Conservation (phyloP, 495 filamentous ascomycete species). For the Trichoderma reesei region DNA sequence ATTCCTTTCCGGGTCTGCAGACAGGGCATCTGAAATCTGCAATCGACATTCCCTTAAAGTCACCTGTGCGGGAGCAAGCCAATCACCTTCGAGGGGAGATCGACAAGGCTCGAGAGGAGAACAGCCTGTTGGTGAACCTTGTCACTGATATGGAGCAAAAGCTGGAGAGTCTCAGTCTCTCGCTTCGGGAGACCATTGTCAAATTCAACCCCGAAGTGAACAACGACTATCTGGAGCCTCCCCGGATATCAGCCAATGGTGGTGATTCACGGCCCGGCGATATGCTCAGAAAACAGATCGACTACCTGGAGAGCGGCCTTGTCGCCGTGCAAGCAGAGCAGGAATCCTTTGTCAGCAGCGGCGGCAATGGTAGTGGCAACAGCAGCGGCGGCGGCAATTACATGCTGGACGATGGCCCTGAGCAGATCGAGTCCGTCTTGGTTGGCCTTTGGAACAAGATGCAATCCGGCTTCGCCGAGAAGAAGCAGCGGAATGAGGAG, state of each 20-base stretch:
- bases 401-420: conserved; percentile 19
- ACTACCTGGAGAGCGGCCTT: conserved; percentile 31
- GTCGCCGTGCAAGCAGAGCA: conserved; percentile 23
- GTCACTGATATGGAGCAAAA: conserved; percentile 56
- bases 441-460: conserved; percentile 67
- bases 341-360: conserved; percentile 13
- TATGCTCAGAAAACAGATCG: conserved; percentile 30
- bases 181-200: conserved; percentile 56
- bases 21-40: conserved; percentile 24
- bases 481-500: conserved; percentile 41
- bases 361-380: conserved; percentile 12
- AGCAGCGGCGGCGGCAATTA: conserved; percentile 12
- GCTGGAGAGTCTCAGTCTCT: conserved; percentile 62
- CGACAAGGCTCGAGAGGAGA: conserved; percentile 29
- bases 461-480: conserved; percentile 50
- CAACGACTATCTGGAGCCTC: conserved; percentile 25
- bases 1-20: conserved; percentile 48
- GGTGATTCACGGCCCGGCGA: conserved; percentile 29
- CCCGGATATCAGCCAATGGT: conserved; percentile 14
- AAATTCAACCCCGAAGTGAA: conserved; percentile 45
- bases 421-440: conserved; percentile 46
- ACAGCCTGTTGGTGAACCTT: conserved; percentile 23
- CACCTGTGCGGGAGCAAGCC: conserved; percentile 34
- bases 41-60: conserved; percentile 37
- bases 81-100: conserved; percentile 32